phyloP scores from a whole-genome alignment of 257 asterid genomes.

The Parsonsia alboflavescens region DNA sequence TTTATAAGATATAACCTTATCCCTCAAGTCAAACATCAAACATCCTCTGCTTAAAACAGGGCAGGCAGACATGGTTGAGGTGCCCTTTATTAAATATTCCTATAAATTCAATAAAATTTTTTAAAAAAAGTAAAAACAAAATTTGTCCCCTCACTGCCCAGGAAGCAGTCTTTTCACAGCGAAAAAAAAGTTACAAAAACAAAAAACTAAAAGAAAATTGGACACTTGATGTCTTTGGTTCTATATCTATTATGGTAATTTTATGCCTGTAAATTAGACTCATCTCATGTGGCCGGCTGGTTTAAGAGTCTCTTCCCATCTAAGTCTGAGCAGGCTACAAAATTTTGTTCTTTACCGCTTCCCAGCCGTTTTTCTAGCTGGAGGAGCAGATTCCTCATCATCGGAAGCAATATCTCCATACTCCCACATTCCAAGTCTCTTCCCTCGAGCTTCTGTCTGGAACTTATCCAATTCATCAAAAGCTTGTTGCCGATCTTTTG shows the following conservation, averaged over 20 bases:
- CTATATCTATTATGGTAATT: neutral
- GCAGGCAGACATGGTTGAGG: slow-evolving; percentile 1
- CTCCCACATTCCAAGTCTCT: slow-evolving; percentile 92
- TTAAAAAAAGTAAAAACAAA: neutral
- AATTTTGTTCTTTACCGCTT: slow-evolving; percentile 43
- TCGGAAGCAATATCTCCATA: slow-evolving; percentile 92
- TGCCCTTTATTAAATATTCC: neutral
- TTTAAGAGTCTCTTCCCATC: neutral
- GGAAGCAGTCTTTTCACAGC: neutral
- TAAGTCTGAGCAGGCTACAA: slow-evolving; percentile 1
- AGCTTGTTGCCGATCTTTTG: slow-evolving; percentile 51
- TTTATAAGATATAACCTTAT: neutral
- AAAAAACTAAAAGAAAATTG: neutral
- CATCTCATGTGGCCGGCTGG: neutral
- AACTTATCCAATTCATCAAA: slow-evolving; percentile 72
- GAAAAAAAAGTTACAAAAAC: neutral
- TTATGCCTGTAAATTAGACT: neutral
- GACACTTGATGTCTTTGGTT: neutral
- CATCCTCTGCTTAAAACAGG: slow-evolving; percentile 4
- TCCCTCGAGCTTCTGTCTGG: slow-evolving; percentile 68
- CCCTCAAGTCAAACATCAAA: neutral
- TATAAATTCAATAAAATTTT: neutral
- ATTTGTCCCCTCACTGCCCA: slow-evolving; percentile 1
- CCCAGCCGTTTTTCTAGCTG: slow-evolving; percentile 69
- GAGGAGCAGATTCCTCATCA: slow-evolving; percentile 70